Evolutionary conservation across 1,139 yeast genomes (phyloP).

Genomic region (Candida smagusa): DNA sequence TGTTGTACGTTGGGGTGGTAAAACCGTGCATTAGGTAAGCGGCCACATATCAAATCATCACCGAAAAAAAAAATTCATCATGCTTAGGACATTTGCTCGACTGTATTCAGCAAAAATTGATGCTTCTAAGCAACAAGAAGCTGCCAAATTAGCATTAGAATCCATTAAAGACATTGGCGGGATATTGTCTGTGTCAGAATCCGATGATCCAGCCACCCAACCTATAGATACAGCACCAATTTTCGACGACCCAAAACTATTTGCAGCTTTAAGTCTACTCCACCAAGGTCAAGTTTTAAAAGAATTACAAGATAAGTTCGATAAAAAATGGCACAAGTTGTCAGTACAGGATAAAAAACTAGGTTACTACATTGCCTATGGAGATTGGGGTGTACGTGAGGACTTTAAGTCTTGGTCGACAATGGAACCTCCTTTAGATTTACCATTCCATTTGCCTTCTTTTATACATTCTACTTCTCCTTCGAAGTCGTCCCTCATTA

Average conservation of each 20-base stretch:
- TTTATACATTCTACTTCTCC: constrained; percentile 23
- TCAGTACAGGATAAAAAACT: constrained; percentile 44
- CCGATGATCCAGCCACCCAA: constrained; percentile 37
- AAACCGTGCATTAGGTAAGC: too few species aligned
- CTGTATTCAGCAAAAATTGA: constrained; percentile 1
- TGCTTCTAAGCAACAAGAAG: constrained; percentile 21
- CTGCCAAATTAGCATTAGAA: constrained; percentile 42
- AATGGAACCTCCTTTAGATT: constrained; percentile 45
- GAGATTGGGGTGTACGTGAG: constrained; percentile 64
- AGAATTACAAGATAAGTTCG: constrained; percentile 50
- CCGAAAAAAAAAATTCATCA: too few species aligned
- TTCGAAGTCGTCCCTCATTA: constrained; percentile 18
- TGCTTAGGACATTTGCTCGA: too few species aligned
- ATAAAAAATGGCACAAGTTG: constrained; percentile 51
- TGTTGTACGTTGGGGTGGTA: too few species aligned
- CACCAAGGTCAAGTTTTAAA: constrained; percentile 59
- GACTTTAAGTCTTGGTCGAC: constrained; percentile 46
- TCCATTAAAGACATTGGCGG: constrained; percentile 43
- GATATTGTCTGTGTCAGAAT: constrained; percentile 28
- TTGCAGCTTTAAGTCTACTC: constrained; percentile 42
- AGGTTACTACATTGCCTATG: constrained; percentile 58
- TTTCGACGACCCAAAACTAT: constrained; percentile 44
- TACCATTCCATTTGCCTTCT: constrained; percentile 52
- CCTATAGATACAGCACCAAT: constrained; percentile 57
- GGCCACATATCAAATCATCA: too few species aligned